Evolutionary conservation across 2,329 filamentous ascomycete genomes (phyloP).

Genomic region (Corinectria fuckeliana): DNA sequence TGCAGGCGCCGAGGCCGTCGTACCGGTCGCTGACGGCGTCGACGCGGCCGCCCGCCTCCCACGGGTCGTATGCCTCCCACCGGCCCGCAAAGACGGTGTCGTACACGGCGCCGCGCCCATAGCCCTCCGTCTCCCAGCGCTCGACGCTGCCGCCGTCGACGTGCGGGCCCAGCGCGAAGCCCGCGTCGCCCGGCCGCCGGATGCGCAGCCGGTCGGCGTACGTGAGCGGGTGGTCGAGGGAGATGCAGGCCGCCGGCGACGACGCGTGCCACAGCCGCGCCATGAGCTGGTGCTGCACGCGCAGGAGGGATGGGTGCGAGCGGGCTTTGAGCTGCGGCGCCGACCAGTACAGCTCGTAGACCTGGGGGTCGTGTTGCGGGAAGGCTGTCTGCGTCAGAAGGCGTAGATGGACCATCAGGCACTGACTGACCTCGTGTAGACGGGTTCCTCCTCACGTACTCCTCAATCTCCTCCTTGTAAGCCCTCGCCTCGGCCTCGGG

Average conservation of each 20-base stretch:
- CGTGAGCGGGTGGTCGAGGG: constrained; percentile 61
- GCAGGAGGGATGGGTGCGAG: constrained; percentile 68
- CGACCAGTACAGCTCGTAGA: constrained; percentile 81
- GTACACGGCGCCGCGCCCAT: constrained; percentile 73
- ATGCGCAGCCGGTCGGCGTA: constrained; percentile 79
- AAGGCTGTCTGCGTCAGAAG: constrained; percentile 56
- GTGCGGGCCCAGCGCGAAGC: constrained; percentile 76
- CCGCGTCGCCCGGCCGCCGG: constrained; percentile 71
- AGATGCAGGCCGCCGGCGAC: constrained; percentile 55
- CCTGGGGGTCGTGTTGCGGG: constrained; percentile 69
- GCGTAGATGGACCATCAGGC: neutral
- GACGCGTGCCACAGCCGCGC: constrained; percentile 64
- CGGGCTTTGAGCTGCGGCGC: constrained; percentile 71
- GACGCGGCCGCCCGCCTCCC: constrained; percentile 75
- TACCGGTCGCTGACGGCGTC: constrained; percentile 77
- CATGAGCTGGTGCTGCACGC: constrained; percentile 68
- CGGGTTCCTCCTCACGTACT: constrained; percentile 70
- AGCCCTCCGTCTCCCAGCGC: constrained; percentile 75
- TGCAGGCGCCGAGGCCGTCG: constrained; percentile 80
- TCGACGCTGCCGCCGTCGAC: constrained; percentile 77
- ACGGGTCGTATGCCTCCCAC: constrained; percentile 86
- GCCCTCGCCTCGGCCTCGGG: constrained; percentile 66
- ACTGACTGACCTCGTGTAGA: constrained; percentile 55
- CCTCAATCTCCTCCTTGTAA: constrained; percentile 69
- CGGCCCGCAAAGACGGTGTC: constrained; percentile 72